These are phyloP conservation scores for Calonectria crousiana DNA, from an alignment of 2,329 filamentous ascomycete species.

Conservation along the genomic window DNA sequence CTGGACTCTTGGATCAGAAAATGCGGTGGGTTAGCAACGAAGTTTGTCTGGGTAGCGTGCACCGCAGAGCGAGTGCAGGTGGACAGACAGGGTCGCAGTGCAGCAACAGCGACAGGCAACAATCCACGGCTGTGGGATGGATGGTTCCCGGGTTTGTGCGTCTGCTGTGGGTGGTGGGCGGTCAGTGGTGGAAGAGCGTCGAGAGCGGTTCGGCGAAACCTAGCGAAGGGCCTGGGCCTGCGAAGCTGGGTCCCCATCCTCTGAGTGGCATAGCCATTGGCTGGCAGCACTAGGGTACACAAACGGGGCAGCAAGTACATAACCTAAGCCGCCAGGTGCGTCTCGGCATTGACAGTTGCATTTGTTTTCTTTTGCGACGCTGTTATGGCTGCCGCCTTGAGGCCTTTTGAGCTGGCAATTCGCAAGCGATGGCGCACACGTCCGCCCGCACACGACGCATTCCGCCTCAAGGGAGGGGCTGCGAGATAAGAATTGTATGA, in stretches of 20 bases:
- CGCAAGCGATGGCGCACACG: conserved; percentile 12
- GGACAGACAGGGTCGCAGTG: conserved; percentile 4
- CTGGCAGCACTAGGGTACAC: conserved; percentile 1
- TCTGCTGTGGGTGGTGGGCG: conserved; percentile 19
- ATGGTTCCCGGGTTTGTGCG: conserved; percentile 9
- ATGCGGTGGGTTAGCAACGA: conserved; percentile 32
- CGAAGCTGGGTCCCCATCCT: not conserved
- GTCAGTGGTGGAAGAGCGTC: conserved; percentile 11
- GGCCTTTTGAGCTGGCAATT: conserved; percentile 9
- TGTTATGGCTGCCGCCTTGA: not conserved
- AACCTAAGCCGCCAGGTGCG: conserved; percentile 9
- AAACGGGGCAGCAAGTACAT: conserved; percentile 5
- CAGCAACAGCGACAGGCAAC: not conserved
- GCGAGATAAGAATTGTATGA: conserved; percentile 4
- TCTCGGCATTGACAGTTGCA: conserved; percentile 9
- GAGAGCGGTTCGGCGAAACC: conserved; percentile 22
- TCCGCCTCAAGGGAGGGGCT: not conserved
- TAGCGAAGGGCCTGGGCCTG: conserved; percentile 20
- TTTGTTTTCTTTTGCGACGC: not conserved
- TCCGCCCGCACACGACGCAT: not conserved
- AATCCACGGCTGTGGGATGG: conserved; percentile 22
- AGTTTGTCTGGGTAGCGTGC: conserved; percentile 20
- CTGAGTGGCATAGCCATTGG: not conserved
- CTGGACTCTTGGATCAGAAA: conserved; percentile 26
- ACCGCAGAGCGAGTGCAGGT: conserved; percentile 26